Percentiles rank a stretch among this genome's conserved stretches.
Evolutionary conservation across 805 yeast genomes (phyloP).

Genomic region (Pichia nanzhaoensis): DNA sequence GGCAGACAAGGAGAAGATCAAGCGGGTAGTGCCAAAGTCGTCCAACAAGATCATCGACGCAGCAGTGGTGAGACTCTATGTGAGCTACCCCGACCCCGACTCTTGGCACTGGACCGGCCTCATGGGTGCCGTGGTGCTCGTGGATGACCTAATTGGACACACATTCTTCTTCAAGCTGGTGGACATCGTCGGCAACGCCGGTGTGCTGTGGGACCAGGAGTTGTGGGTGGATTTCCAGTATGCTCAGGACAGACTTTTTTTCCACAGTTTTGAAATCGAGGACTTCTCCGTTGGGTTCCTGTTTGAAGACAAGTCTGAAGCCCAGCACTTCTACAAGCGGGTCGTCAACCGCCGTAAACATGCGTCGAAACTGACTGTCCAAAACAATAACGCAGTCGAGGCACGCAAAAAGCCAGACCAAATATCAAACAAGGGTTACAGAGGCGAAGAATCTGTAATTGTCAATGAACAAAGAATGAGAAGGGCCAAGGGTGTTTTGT

Average conservation of each 20-base stretch:
- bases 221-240: slow-evolving; percentile 81
- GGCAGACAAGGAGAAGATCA: slow-evolving; percentile 81
- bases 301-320: slow-evolving; percentile 86
- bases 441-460: slow-evolving; percentile 43
- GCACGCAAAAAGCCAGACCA: slow-evolving; percentile 45
- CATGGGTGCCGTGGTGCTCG: slow-evolving; percentile 79
- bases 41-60: slow-evolving; percentile 85
- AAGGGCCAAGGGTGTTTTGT: slow-evolving; percentile 51
- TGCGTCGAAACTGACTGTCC: slow-evolving; percentile 79
- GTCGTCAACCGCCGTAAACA: slow-evolving; percentile 70
- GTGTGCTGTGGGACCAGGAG: slow-evolving; percentile 97
- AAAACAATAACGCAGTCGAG: slow-evolving; percentile 84
- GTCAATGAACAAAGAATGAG: slow-evolving; percentile 49
- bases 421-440: slow-evolving; percentile 46
- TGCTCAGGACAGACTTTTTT: slow-evolving; percentile 89
- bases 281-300: slow-evolving; percentile 81
- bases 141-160: slow-evolving; percentile 91
- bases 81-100: slow-evolving; percentile 79
- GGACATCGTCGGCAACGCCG: slow-evolving; percentile 73
- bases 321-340: slow-evolving; percentile 75
- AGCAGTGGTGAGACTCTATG: slow-evolving; percentile 80
- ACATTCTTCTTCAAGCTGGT: slow-evolving; percentile 87
- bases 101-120: slow-evolving; percentile 87
- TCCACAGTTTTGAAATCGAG: slow-evolving; percentile 91
- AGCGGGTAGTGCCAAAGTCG: slow-evolving; percentile 81